phyloP scores from a whole-genome alignment of 495 filamentous ascomycete genomes.

The Podospora didyma region DNA sequence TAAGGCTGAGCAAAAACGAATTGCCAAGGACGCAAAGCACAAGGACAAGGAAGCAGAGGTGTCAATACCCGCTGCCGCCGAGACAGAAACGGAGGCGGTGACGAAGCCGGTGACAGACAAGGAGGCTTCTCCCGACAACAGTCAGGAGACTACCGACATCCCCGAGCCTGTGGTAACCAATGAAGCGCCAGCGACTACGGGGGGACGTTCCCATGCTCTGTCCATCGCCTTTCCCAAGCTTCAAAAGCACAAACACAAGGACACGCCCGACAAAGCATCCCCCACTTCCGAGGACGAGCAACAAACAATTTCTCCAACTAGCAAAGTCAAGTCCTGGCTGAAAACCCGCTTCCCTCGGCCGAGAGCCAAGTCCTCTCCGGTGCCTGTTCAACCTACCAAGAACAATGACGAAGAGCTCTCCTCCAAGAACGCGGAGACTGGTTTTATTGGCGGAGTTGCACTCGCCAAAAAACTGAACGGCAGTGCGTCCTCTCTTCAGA shows the following conservation, averaged over 20 bases:
- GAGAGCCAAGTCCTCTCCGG: constrained; percentile 25
- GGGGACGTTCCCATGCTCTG: constrained; percentile 7
- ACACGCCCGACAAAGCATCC: neutral
- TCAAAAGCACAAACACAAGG: constrained; percentile 12
- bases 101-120: neutral
- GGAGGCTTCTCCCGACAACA: neutral
- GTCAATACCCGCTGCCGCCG: neutral
- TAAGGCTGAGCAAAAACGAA: constrained; percentile 46
- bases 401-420: neutral
- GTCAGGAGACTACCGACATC: neutral
- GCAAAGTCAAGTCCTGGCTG: constrained; percentile 57
- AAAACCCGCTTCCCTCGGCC: constrained; percentile 49
- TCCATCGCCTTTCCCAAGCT: constrained; percentile 21
- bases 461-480: constrained; percentile 32
- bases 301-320: constrained; percentile 21
- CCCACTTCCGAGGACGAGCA: constrained; percentile 5
- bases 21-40: constrained; percentile 40
- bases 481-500: constrained; percentile 30
- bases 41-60: constrained; percentile 16
- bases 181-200: neutral
- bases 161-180: neutral
- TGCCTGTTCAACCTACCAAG: neutral
- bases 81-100: neutral
- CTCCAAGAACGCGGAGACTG: constrained; percentile 11
- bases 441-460: constrained; percentile 47